These are phyloP conservation scores for Lactarius pseudohatsudake DNA, from an alignment of 768 basidiomycete genomes.

Conservation along the genomic window DNA sequence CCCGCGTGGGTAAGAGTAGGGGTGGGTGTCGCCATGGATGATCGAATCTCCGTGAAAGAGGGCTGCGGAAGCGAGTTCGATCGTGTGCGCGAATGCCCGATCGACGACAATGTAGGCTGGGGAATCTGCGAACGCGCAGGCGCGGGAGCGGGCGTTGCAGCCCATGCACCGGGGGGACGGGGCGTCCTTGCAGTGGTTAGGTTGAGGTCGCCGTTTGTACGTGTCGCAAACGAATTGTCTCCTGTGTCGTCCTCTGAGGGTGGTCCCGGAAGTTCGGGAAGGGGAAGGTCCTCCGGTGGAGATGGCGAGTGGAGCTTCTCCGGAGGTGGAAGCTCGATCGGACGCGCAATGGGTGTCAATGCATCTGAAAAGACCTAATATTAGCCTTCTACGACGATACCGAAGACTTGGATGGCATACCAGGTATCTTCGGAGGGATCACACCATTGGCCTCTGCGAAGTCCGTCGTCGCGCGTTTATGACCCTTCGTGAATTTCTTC, in stretches of 20 bases:
- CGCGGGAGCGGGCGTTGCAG: slow-evolving; percentile 40
- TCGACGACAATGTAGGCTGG: slow-evolving; percentile 10
- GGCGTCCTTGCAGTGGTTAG: slow-evolving; percentile 45
- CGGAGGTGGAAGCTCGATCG: slow-evolving; percentile 22
- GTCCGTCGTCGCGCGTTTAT: slow-evolving; percentile 35
- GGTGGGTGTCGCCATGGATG: not conserved
- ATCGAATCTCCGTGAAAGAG: slow-evolving; percentile 6
- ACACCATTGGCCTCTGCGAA: slow-evolving; percentile 32
- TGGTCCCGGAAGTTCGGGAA: slow-evolving; percentile 68
- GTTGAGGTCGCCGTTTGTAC: slow-evolving; percentile 32
- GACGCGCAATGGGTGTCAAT: slow-evolving; percentile 22
- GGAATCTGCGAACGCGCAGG: slow-evolving; percentile 30
- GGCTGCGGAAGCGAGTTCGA: slow-evolving; percentile 29
- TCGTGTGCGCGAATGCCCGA: slow-evolving; percentile 17
- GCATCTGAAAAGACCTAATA: slow-evolving; percentile 24
- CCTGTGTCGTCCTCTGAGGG: slow-evolving; percentile 49
- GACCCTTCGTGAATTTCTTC: slow-evolving; percentile 31
- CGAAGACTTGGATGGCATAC: slow-evolving; percentile 23
- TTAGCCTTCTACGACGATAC: slow-evolving; percentile 28
- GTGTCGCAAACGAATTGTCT: slow-evolving; percentile 32
- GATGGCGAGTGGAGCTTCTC: slow-evolving; percentile 39
- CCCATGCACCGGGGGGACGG: slow-evolving; percentile 48
- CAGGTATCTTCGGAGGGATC: slow-evolving; percentile 30
- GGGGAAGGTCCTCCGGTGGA: slow-evolving; percentile 58
- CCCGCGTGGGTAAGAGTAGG: slow-evolving; percentile 22